phyloP scores from a whole-genome alignment of 2,329 filamentous ascomycete species.

The Colletotrichum aenigma region DNA sequence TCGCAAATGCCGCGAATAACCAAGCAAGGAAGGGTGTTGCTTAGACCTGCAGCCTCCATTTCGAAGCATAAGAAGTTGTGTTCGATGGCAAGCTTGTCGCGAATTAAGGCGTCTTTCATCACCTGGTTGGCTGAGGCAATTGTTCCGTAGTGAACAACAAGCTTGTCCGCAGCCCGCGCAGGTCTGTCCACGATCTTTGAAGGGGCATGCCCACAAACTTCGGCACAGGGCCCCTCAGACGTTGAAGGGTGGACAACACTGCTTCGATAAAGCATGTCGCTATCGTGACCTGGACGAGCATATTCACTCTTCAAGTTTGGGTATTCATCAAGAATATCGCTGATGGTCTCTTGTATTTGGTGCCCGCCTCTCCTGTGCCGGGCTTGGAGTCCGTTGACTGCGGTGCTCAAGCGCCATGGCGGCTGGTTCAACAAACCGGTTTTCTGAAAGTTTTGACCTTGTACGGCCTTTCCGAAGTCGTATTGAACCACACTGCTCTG shows the following conservation, averaged over 20 bases:
- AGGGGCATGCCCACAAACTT: neutral
- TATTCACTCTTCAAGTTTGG: constrained; percentile 16
- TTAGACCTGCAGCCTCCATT: constrained; percentile 36
- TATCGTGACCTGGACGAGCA: neutral
- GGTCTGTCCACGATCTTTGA: neutral
- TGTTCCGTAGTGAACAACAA: neutral
- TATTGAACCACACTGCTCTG: constrained; percentile 28
- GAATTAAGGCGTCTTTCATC: constrained; percentile 23
- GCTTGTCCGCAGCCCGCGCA: neutral
- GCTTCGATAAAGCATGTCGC: constrained; percentile 13
- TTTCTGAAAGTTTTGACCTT: constrained; percentile 16
- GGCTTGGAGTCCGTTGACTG: constrained; percentile 7
- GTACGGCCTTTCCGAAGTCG: constrained; percentile 27
- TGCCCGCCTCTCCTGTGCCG: constrained; percentile 18
- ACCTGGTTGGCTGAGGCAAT: constrained; percentile 22
- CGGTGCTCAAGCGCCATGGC: constrained; percentile 15
- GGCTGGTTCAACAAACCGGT: constrained; percentile 23
- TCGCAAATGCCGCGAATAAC: constrained; percentile 39
- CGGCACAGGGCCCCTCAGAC: neutral
- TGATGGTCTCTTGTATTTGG: constrained; percentile 10
- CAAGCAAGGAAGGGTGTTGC: constrained; percentile 32
- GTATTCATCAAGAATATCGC: neutral
- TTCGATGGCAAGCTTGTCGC: constrained; percentile 4
- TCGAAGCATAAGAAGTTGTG: constrained; percentile 34
- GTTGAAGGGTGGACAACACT: neutral